Evolutionary conservation across 139 green algal species (phyloP).

Genomic region (Astrephomene gubernaculifera): DNA sequence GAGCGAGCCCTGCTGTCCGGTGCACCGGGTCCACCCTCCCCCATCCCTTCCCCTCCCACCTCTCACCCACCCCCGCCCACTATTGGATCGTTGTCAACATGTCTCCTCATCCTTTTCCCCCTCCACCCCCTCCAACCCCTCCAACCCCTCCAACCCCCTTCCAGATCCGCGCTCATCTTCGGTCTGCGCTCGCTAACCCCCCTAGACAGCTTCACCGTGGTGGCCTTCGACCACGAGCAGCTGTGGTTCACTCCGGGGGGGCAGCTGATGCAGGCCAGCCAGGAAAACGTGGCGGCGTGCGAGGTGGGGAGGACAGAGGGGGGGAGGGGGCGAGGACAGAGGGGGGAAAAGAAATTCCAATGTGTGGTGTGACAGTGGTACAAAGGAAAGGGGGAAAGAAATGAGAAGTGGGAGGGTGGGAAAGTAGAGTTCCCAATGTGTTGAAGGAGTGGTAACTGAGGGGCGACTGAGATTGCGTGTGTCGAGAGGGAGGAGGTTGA

Average conservation of each 20-base stretch:
- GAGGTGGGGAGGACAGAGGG: conserved; percentile 10
- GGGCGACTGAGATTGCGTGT: no score
- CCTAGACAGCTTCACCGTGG: conserved; percentile 65
- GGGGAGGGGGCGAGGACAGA: not conserved
- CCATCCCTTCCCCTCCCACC: not conserved
- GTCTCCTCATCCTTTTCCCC: not conserved
- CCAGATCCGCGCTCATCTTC: conserved; percentile 49
- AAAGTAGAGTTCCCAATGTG: no score
- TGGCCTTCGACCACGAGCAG: conserved; percentile 76
- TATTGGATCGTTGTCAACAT: no score
- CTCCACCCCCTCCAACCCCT: not conserved
- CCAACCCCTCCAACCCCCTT: conserved; percentile 39
- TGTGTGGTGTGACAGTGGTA: no score
- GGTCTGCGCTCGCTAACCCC: conserved; percentile 53
- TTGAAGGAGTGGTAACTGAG: no score
- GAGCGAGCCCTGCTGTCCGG: no score
- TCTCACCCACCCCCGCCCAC: not conserved
- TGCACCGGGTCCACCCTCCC: not conserved
- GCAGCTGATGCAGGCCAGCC: conserved; percentile 40
- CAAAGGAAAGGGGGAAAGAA: no score
- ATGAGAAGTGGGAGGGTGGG: no score
- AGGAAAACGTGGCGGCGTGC: conserved; percentile 39
- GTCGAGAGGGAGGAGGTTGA: no score
- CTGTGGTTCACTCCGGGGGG: conserved; percentile 52
- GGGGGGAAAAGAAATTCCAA: no score